phyloP scores from a whole-genome alignment of 2,329 filamentous ascomycete genomes.

The Drechslerella dactyloides region DNA sequence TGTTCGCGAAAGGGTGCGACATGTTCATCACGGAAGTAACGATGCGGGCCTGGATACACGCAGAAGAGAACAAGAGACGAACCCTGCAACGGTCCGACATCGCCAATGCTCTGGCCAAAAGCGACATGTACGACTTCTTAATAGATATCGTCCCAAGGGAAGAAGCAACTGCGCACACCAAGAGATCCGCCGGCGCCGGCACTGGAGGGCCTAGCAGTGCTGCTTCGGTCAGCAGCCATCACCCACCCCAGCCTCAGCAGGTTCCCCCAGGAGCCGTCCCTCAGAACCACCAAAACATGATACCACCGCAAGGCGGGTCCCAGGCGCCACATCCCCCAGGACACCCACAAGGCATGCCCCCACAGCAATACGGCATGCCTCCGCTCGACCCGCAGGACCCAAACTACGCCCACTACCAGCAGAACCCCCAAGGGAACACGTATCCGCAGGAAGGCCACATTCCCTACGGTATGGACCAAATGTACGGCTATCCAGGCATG shows the following conservation, averaged over 20 bases:
- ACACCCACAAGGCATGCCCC: constrained; percentile 78
- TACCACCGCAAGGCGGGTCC: constrained; percentile 68
- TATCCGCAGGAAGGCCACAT: constrained; percentile 64
- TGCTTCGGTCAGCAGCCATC: constrained; percentile 60
- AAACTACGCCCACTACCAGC: constrained; percentile 75
- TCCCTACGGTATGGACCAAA: constrained; percentile 80
- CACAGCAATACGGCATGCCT: constrained; percentile 79
- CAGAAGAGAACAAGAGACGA: constrained; percentile 96
- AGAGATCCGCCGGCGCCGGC: constrained; percentile 67
- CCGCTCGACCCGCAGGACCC: constrained; percentile 77
- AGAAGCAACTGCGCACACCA: constrained; percentile 80
- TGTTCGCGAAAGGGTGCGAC: constrained; percentile 98
- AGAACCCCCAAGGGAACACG: constrained; percentile 61
- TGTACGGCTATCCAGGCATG: constrained; percentile 84
- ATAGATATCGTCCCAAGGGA: constrained; percentile 98
- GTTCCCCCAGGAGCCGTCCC: constrained; percentile 63
- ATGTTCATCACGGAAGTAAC: constrained; percentile 99
- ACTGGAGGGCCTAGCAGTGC: constrained; percentile 63
- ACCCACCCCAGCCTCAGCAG: constrained; percentile 61
- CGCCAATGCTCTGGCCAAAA: constrained; percentile 91
- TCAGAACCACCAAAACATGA: constrained; percentile 65
- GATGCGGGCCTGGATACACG: constrained; percentile 99
- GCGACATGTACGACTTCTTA: constrained; percentile 99
- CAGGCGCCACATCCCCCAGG: constrained; percentile 70
- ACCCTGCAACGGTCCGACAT: constrained; percentile 96